Percentiles rank a stretch among this genome's conserved stretches.
Conservation (phyloP, 441 rosid genomes). For the Erodium trifolium region DNA sequence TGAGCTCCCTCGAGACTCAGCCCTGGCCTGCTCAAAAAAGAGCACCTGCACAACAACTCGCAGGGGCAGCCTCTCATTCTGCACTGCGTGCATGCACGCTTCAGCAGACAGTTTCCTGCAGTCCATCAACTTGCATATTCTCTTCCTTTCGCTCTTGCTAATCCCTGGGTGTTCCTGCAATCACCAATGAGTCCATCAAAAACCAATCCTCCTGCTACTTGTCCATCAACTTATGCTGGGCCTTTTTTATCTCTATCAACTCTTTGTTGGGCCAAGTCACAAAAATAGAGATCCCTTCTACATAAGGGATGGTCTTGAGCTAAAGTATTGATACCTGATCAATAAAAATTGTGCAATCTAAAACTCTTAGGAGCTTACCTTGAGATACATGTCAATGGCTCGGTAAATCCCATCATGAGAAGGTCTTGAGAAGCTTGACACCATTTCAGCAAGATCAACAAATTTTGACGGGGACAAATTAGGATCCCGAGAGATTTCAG, state of each 20-base stretch:
- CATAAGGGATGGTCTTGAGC: too few species aligned
- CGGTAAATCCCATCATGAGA: constrained; percentile 72
- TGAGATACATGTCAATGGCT: constrained; percentile 72
- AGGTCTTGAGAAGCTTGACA: constrained; percentile 67
- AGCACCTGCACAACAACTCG: constrained; percentile 88
- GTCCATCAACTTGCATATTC: constrained; percentile 68
- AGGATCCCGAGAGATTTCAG: constrained; percentile 46
- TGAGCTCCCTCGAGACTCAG: constrained; percentile 53
- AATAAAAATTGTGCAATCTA: too few species aligned
- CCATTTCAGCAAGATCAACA: constrained; percentile 38
- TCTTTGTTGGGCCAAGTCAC: too few species aligned
- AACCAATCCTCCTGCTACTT: too few species aligned
- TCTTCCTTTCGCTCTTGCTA: constrained; percentile 71
- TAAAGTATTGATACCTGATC: too few species aligned
- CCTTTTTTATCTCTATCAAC: too few species aligned
- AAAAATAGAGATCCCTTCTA: too few species aligned
- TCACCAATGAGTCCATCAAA: neutral
- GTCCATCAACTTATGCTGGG: too few species aligned
- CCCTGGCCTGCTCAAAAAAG: constrained; percentile 78
- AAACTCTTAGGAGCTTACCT: constrained; percentile 33
- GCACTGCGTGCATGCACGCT: constrained; percentile 80
- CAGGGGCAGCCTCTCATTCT: constrained; percentile 76
- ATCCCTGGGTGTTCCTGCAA: constrained; percentile 62
- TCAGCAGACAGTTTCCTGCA: constrained; percentile 64
- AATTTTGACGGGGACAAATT: constrained; percentile 45